Evolutionary conservation across 306 rosid species (phyloP), one percentile per base, ranked within the genome.

Genomic region (Sesbania bispinosa): DNA sequence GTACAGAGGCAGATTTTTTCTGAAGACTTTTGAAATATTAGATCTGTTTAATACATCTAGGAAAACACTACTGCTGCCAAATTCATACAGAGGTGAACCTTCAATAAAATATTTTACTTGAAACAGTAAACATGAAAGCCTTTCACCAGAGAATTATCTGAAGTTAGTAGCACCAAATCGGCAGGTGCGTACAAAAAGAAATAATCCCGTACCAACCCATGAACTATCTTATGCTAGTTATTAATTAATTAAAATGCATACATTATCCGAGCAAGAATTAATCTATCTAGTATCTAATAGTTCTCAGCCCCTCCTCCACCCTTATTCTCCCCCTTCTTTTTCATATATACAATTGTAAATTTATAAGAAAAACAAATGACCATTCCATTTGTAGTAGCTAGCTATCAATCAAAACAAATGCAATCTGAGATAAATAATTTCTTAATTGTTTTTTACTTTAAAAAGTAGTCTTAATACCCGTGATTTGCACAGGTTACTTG

Each of bases 61-160:
- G 62, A 55, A 42, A 66, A 65, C 66, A 71, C 46, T 55, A 53
- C 54, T 29, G 63, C 26, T 23, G 81, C 45, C 47, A 41, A 53
- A 53, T 36, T 47, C 32, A 52, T 58, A 32, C 53, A 32, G 39
- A 68, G 26, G 69, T 7, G 20, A 33, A 64, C 62, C 36, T 53
- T 43, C 38, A 67, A 5, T n/a, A 21, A 23, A 43, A 50, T 39
- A 46, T 58, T 64, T 62, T 54, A 61, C 69, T 20, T 27, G 52
- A 73, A 60, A 77, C 69, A 50, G 73, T 64, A 58, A 70, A 64
- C 24, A 46, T 5, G 33, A 27, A 62, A 80, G 36, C 8, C 60
- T 70, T 50, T 29, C 33, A 58, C 52, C 14, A 2, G 14, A 0
- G 7, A 76, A 76, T 50, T 51, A 71, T 23, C 27, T 41, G 32